Percentiles rank a stretch among this genome's conserved stretches.
phyloP scores from a whole-genome alignment of 2,329 filamentous ascomycete species.

The Proliferodiscus dingleyae region DNA sequence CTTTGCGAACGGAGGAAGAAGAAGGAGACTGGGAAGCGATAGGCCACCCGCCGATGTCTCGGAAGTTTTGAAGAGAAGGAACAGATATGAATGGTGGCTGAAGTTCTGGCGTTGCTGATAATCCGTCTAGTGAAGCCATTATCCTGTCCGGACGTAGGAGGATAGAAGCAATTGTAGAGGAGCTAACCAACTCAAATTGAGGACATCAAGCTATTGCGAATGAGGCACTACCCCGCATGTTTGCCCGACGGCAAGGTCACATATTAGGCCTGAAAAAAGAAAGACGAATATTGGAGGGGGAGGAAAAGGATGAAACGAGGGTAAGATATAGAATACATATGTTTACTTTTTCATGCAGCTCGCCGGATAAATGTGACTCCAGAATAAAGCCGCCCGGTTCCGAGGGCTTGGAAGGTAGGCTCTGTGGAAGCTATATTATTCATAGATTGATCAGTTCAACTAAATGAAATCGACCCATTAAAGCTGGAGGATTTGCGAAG shows the following conservation, averaged over 20 bases:
- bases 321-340: neutral
- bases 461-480: no score
- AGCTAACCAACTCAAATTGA: no score
- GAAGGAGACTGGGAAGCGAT: conserved; percentile 30
- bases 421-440: no score
- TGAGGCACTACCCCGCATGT: neutral
- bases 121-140: neutral
- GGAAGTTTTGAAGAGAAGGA: conserved; percentile 59
- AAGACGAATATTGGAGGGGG: neutral
- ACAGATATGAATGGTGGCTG: conserved; percentile 44
- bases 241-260: no score
- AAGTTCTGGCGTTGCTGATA: neutral
- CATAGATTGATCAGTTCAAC: no score
- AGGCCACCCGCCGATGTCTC: conserved; percentile 58
- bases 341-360: neutral
- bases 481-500: no score
- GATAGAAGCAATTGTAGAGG: no score
- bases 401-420: neutral
- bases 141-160: no score
- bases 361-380: neutral
- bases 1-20: conserved; percentile 40
- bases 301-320: neutral
- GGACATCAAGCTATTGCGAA: no score
- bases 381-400: neutral
- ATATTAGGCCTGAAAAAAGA: no score